Percentiles rank a stretch among this genome's conserved stretches.
These are phyloP conservation scores for Yamadazyma sp. DNA, from an alignment of 805 yeast genomes.

Conservation along the genomic window DNA sequence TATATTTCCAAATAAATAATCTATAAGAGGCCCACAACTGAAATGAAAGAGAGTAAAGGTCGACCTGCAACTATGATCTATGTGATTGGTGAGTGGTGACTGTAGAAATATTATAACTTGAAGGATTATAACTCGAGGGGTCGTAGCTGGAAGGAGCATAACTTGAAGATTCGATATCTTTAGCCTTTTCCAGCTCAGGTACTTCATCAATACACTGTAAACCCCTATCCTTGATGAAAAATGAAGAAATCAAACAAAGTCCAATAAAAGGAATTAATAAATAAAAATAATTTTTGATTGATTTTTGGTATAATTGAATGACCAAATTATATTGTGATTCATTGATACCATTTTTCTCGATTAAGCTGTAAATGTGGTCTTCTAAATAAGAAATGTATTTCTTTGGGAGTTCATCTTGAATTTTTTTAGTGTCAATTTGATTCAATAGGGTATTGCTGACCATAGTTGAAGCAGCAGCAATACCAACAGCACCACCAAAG, in stretches of 20 bases:
- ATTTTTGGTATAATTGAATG: conserved; percentile 26
- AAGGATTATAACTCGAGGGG: too few relatives aligned
- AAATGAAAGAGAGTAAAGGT: too few relatives aligned
- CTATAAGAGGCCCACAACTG: too few relatives aligned
- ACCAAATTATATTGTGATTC: conserved; percentile 20
- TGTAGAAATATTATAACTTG: too few relatives aligned
- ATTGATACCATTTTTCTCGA: conserved; percentile 18
- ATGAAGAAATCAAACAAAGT: conserved; percentile 26
- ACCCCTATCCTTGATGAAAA: conserved; percentile 34
- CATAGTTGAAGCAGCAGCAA: conserved; percentile 44
- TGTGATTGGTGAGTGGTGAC: too few relatives aligned
- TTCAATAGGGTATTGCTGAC: conserved; percentile 32
- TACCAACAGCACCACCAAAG: conserved; percentile 61
- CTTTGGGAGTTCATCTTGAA: conserved; percentile 7
- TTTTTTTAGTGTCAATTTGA: conserved; percentile 13
- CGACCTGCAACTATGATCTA: too few relatives aligned
- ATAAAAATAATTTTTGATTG: conserved; percentile 33
- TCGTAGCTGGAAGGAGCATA: background rate
- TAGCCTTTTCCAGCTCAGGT: too few relatives aligned
- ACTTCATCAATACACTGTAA: conserved; percentile 35
- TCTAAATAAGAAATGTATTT: conserved; percentile 21
- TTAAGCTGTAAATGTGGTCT: conserved; percentile 20
- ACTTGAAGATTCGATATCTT: conserved; percentile 1
- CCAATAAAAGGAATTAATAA: conserved; percentile 34
- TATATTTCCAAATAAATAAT: too few relatives aligned